Percentiles rank a stretch among this genome's conserved stretches.
These are phyloP conservation scores for Suillus luteus DNA, from an alignment of 768 basidiomycete species.

Conservation along the genomic window DNA sequence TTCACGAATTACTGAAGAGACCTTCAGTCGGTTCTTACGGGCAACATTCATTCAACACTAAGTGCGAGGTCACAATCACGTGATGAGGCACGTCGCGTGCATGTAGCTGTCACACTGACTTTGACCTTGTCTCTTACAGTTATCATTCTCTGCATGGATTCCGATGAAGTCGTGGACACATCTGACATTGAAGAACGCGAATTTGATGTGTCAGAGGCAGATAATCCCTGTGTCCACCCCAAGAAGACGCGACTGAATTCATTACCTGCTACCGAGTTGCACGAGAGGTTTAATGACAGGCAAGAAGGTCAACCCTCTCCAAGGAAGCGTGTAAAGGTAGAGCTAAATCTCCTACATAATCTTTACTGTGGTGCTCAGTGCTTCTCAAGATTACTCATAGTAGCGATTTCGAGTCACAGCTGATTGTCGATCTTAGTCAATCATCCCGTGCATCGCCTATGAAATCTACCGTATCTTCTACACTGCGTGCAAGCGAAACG, in stretches of 20 bases:
- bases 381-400: conserved; percentile 24
- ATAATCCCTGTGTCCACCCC: conserved; percentile 8
- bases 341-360: conserved; percentile 1
- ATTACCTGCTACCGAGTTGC: background rate
- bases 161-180: conserved; percentile 57
- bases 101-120: background rate
- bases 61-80: background rate
- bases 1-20: too few species aligned
- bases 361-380: conserved; percentile 14
- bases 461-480: background rate
- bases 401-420: conserved; percentile 2
- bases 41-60: too few species aligned
- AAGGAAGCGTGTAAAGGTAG: conserved; percentile 41
- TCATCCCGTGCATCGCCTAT: conserved; percentile 4
- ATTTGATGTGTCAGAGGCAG: conserved; percentile 26
- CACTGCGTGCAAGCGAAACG: background rate
- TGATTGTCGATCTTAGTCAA: background rate
- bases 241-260: background rate
- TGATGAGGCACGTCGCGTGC: background rate
- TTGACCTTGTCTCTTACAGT: background rate
- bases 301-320: conserved; percentile 30
- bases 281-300: conserved; percentile 12
- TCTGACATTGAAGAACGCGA: conserved; percentile 65
- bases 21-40: too few species aligned
- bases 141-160: conserved; percentile 27